A percentile compares a stretch with the other conserved stretches of the same genome.
Evolutionary conservation across 1,284 basidiomycete genomes (phyloP).

Genomic region (Earliella scabrosa): DNA sequence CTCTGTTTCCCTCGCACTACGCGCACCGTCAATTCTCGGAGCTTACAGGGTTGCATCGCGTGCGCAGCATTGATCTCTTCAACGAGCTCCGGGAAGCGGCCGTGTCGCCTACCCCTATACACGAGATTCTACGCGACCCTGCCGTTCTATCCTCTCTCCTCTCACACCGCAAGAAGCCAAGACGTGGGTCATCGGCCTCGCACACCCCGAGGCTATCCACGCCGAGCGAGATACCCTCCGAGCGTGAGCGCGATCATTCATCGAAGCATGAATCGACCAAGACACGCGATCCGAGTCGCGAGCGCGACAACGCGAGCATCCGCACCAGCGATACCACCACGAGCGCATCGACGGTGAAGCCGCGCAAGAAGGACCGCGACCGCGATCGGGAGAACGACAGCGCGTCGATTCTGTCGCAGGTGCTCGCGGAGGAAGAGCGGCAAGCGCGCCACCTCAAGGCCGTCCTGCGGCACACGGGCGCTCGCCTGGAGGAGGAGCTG

Average conservation of each 20-base stretch:
- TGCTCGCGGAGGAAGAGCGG: constrained; percentile 66
- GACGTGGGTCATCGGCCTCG: constrained; percentile 31
- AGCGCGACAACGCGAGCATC: constrained; percentile 3
- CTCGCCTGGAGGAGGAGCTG: constrained; percentile 61
- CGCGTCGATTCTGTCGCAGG: constrained; percentile 42
- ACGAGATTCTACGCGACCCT: constrained; percentile 38
- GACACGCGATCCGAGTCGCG: constrained; percentile 1
- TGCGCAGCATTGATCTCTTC: constrained; percentile 26
- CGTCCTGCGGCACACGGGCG: constrained; percentile 54
- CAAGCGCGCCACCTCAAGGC: constrained; percentile 61
- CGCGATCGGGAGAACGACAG: constrained; percentile 33
- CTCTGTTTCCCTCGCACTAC: not conserved
- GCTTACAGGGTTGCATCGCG: not conserved
- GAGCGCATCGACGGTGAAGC: constrained; percentile 13
- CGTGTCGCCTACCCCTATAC: constrained; percentile 35
- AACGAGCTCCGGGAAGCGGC: constrained; percentile 36
- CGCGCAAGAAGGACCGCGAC: constrained; percentile 19
- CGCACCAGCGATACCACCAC: constrained; percentile 15
- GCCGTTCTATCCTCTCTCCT: constrained; percentile 32
- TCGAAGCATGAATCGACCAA: not conserved
- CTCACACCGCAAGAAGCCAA: constrained; percentile 31
- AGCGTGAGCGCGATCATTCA: constrained; percentile 6
- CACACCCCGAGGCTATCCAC: constrained; percentile 21
- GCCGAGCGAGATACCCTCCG: constrained; percentile 6
- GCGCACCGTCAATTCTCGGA: constrained; percentile 1